A percentile compares a stretch with the other conserved stretches of the same genome.
These are phyloP conservation scores for Fabrea salina DNA, from an alignment of 169 alveolate species.

Conservation along the genomic window DNA sequence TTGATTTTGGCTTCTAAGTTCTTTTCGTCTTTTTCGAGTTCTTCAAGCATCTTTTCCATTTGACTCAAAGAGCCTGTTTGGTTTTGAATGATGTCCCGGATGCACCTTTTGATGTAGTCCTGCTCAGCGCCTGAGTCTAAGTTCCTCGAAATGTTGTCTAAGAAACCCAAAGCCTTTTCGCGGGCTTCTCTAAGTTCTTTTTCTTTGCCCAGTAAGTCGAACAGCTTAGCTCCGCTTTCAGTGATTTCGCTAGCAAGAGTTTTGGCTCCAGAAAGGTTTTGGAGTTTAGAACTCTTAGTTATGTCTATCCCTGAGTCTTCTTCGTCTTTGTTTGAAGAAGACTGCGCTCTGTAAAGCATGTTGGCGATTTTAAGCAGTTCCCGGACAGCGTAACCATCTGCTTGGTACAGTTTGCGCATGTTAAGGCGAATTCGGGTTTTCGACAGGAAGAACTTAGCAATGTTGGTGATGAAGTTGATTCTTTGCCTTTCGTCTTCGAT, in stretches of 20 bases:
- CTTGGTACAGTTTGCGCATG: conserved; percentile 83
- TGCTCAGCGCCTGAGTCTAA: conserved; percentile 69
- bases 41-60: conserved; percentile 74
- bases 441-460: conserved; percentile 64
- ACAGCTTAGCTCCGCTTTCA: conserved; percentile 70
- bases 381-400: conserved; percentile 89
- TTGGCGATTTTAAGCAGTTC: conserved; percentile 80
- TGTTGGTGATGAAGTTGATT: conserved; percentile 78
- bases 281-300: conserved; percentile 55
- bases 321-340: conserved; percentile 57
- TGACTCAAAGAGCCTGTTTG: conserved; percentile 69
- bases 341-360: conserved; percentile 74
- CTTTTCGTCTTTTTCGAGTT: conserved; percentile 72
- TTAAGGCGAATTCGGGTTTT: conserved; percentile 79
- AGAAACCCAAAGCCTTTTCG: conserved; percentile 75
- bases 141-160: conserved; percentile 74
- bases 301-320: conserved; percentile 55
- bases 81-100: conserved; percentile 65
- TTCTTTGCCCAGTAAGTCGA: conserved; percentile 73
- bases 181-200: conserved; percentile 70
- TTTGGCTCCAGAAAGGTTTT: conserved; percentile 60
- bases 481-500: conserved; percentile 87
- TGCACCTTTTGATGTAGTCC: conserved; percentile 69
- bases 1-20: conserved; percentile 64
- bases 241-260: conserved; percentile 65